Base-by-base conservation (phyloP, 148 eudicot genomes). In the Rhododendron simsii region DNA sequence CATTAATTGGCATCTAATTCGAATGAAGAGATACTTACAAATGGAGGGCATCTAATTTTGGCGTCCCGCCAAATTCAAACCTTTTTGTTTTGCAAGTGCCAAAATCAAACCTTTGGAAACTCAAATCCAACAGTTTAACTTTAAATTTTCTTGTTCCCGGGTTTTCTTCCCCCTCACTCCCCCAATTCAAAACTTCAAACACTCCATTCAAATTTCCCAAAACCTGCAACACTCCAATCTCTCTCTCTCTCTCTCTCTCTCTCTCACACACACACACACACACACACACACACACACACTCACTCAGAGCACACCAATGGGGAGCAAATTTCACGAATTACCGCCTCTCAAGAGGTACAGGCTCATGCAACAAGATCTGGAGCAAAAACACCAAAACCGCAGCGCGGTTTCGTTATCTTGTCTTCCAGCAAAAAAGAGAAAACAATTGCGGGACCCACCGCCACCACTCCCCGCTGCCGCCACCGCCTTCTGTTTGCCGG, bases 351-450 rank as follows among this genome's bases (percentile, higher is more conserved):
- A 96, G 65, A 90, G 99, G 78, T 91, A 93, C 92, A 91, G 89
- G 81, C 85, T 94, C 35, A 87, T 91, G 41, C 76, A 71, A 12
- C 76, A 71, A 71, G 76, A 71, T 4, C 76, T 28, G 77, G 93
- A 93, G n/a, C 93, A 92, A 78, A 82, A 89, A 47, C 82, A 80
- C 44, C 21, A 77, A 23, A 1, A 85, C 37, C 51, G 5, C 21
- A 23, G 57, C 41, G 4, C 21, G 5, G 61, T 80, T n/a, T 86
- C 92, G 4, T 89, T 90, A 4, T 67, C 48, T 16, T 71, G 76
- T 71, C 96, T 96, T 33, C 98, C 99, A 0, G 89, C 98, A 1
- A 95, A 95, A 76, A 96, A 96, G 79, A 83, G 98, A 33, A 95
- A 91, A 81, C 86, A 85, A 28, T 61, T 89, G 39, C 84, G 90